Evolutionary conservation across 331 rosid genomes (phyloP), one percentile per base, ranked within the genome.

Genomic region (Quercus tomentella): DNA sequence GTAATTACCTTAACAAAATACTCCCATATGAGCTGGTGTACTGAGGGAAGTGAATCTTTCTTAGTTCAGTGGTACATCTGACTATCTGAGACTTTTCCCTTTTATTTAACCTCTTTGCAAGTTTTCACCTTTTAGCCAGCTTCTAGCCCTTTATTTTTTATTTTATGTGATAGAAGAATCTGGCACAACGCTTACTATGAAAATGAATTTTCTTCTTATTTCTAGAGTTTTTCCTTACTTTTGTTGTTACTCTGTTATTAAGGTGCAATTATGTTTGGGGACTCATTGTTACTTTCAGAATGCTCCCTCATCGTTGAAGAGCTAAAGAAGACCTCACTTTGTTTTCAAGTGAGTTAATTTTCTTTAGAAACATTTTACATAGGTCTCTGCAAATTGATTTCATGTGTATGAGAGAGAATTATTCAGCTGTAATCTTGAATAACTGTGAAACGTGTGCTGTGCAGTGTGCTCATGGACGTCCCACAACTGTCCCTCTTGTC

Each of bases 251-350:
- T 73, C 78, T 15, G 73, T 73, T 79, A 51, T 77, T 81, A 80
- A 92, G 99, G 98, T 89, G 99, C 99, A 78, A 93, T 96, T 68
- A 93, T 92, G 99, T 93, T 93, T 81, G 97, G 99, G 66, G 99
- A 96, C 81, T 88, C 97, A 3, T 88, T 96, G 93, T 91, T 96
- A 78, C 97, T 88, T 63, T 90, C 98, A 10, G 99, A 96, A 82
- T 96, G 99, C 77, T 89, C 94, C 85, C 97, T 96, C 79, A 77
- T 96, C 41, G 93, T 93, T 81, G 93, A 92, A 72, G 99, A 92
- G 89, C 91, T 96, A 61, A 96, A 88, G 80, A 89, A 88, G 41
- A 93, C 98, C 41, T 83, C 93, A 49, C 93, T 93, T 12, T 96
- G 97, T 88, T 93, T 96, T 90, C 99, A 93, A 77, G 98, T 91